Evolutionary conservation across 169 alveolate species (phyloP).

Genomic region (Babesia bovis): DNA sequence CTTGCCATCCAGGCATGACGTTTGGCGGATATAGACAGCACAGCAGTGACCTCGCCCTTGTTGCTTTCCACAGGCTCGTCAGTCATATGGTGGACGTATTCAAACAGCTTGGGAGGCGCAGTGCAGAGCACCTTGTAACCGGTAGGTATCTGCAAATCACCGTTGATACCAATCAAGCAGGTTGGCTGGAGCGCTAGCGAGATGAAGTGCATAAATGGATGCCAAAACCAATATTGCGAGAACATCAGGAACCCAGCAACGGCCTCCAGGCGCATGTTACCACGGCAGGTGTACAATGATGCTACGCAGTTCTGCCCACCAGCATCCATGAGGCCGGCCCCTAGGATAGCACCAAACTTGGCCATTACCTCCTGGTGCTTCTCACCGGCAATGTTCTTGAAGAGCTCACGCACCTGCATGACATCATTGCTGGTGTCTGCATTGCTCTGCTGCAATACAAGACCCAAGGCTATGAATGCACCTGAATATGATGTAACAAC

Average conservation of each 20-base stretch:
- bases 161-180: conserved; percentile 82
- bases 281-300: conserved; percentile 59
- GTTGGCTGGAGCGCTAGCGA: conserved; percentile 90
- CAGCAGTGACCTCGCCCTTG: conserved; percentile 85
- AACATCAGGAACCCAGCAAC: conserved; percentile 93
- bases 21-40: conserved; percentile 78
- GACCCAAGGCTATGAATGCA: conserved; percentile 88
- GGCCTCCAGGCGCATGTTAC: conserved; percentile 85
- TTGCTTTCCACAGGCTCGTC: conserved; percentile 73
- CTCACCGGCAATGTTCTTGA: conserved; percentile 85
- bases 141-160: conserved; percentile 85
- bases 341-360: conserved; percentile 93
- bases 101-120: conserved; percentile 76
- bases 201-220: conserved; percentile 91
- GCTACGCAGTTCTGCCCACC: conserved; percentile 79
- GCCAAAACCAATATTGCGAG: conserved; percentile 98
- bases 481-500: conserved; percentile 49
- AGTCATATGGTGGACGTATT: conserved; percentile 77
- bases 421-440: conserved; percentile 83
- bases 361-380: conserved; percentile 94
- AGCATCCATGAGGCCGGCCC: conserved; percentile 91
- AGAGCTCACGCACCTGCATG: conserved; percentile 80
- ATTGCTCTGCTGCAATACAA: conserved; percentile 86
- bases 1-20: conserved; percentile 68
- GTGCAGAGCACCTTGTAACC: conserved; percentile 81